phyloP scores from a whole-genome alignment of 768 basidiomycete genomes.

The Gloeostereum incarnatum region DNA sequence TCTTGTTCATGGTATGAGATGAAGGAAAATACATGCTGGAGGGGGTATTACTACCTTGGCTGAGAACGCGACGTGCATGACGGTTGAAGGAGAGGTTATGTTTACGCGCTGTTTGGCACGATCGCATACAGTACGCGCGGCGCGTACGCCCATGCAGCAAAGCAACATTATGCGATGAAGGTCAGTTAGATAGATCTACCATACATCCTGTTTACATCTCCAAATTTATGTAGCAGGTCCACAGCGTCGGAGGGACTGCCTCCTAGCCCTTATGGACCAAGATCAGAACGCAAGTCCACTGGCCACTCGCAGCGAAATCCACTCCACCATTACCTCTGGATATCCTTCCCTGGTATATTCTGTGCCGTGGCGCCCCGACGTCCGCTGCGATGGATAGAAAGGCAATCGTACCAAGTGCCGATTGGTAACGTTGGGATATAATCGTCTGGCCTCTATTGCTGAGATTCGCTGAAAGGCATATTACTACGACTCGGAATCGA shows the following conservation, averaged over 20 bases:
- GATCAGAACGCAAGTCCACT: not conserved
- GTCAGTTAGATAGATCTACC: too few species aligned
- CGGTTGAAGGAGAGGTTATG: not conserved
- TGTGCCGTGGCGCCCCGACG: not conserved
- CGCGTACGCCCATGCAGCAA: too few species aligned
- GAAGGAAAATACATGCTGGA: not conserved
- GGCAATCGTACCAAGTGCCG: not conserved
- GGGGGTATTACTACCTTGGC: not conserved
- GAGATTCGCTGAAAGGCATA: not conserved
- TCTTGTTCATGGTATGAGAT: conserved; percentile 18
- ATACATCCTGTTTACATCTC: too few species aligned
- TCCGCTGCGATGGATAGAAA: not conserved
- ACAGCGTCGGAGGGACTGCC: too few species aligned
- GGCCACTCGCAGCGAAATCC: not conserved
- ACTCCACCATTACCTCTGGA: not conserved
- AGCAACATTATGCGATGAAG: too few species aligned
- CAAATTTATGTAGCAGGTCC: too few species aligned
- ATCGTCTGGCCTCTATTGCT: too few species aligned
- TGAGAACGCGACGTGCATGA: conserved; percentile 1
- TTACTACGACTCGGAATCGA: not conserved
- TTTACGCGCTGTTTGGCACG: not conserved
- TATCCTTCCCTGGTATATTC: not conserved
- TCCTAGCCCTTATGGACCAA: too few species aligned
- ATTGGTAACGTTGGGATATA: conserved; percentile 1
- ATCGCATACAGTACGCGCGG: too few species aligned